Evolutionary conservation across 2,329 filamentous ascomycete species (phyloP), one percentile per base, ranked within the genome.

Genomic region (Trichoderma hamatum): DNA sequence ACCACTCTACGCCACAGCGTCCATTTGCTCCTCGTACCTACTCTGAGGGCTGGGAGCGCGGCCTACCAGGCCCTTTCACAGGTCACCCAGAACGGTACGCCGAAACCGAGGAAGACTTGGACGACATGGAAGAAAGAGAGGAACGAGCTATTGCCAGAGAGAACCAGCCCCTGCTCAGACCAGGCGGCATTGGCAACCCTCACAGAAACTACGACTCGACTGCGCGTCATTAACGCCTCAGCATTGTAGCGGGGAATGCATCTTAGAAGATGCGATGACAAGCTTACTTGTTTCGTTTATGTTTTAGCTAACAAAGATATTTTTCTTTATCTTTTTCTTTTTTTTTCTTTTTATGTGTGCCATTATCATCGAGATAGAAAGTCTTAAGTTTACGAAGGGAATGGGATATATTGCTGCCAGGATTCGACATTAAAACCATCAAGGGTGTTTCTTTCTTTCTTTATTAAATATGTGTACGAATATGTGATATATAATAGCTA

Each of bases 61-160:
- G 82, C 13, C 78, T 84, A 10, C 84, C 84, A 3, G 83, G 84
- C 5, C 83, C 83, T 0, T 85, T 85, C 72, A 84, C 83, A 1
- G 83, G 82, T 1, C 84, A 86, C 64, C 84, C 84, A 3, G 83
- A 86, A 73, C 80, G 80, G 69, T 86, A 86, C 64, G 84, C 84
- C 36, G 81, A 83, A 61, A 85, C 82, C 3, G 83, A 84, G 43
- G 84, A 85, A 68, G 83, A 86, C 69, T 77, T 85, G 70, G 82
- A 84, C 61, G 80, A 83, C 43, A 83, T 86, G 46, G 76, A 82
- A 70, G 84, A 85, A 70, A 81, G 84, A 24, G 84, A 86, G 72
- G 84, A 86, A 67, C 78, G 82, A 54, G 84, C 84, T 19, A 84
- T 84, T 34, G 83, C 80, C 16, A 75, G 82, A 46, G 84, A 86